Evolutionary conservation across 2,329 filamentous ascomycete species (phyloP).

Genomic region (Penicillium polonicum): DNA sequence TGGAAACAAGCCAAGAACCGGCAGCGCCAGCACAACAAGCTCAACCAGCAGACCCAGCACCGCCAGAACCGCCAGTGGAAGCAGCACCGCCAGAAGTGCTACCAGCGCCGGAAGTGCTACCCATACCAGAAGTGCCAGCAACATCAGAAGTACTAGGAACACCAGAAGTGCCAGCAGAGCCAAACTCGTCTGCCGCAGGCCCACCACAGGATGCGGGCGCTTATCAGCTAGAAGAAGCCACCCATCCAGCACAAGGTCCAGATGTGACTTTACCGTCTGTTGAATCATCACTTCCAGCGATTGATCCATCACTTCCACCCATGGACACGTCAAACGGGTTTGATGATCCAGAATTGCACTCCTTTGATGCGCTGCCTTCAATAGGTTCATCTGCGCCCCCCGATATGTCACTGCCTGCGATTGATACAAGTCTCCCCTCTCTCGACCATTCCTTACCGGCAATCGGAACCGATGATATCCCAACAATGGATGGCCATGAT

Average conservation of each 20-base stretch:
- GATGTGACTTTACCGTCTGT: conserved; percentile 17
- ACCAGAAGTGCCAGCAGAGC: conserved; percentile 1
- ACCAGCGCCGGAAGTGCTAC: neutral
- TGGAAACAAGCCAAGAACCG: neutral
- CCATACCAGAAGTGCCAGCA: neutral
- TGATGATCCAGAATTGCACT: conserved; percentile 27
- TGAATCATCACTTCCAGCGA: conserved; percentile 27
- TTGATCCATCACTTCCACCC: conserved; percentile 23
- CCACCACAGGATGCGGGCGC: conserved; percentile 1
- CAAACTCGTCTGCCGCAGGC: neutral
- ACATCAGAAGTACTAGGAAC: neutral
- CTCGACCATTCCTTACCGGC: conserved; percentile 32
- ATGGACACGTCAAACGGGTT: conserved; percentile 28
- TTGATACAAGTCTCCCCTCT: conserved; percentile 28
- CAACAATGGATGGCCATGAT: conserved; percentile 32
- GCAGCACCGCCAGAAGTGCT: neutral
- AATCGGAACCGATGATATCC: conserved; percentile 34
- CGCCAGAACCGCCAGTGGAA: neutral
- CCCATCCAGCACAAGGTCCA: neutral
- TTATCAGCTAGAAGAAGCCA: conserved; percentile 1
- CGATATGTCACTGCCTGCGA: conserved; percentile 25
- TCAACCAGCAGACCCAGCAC: neutral
- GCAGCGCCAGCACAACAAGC: neutral
- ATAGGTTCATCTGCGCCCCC: conserved; percentile 19
- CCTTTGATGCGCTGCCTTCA: conserved; percentile 25